These are phyloP conservation scores for Trichophyton simii DNA, from an alignment of 2,329 filamentous ascomycete genomes.

Conservation along the genomic window DNA sequence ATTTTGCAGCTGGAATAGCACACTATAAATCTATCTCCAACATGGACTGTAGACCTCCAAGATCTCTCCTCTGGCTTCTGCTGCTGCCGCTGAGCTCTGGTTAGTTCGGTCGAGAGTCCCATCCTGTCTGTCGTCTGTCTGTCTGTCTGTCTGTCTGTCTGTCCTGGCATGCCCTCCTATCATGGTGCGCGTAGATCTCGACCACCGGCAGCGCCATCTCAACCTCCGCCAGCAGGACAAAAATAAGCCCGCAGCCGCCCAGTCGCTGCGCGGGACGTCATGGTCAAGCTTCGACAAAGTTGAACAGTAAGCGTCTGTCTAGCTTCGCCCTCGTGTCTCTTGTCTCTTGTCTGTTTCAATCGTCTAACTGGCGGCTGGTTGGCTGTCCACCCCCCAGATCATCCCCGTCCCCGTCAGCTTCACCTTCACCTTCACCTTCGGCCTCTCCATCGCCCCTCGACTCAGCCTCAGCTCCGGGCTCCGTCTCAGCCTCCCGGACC, in stretches of 20 bases:
- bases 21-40: too few species aligned
- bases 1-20: too few species aligned
- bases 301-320: background rate
- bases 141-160: background rate
- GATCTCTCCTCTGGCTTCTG: background rate
- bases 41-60: too few species aligned
- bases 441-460: background rate
- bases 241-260: background rate
- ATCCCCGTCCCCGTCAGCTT: background rate
- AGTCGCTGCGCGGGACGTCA: background rate
- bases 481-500: background rate
- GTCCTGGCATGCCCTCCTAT: background rate
- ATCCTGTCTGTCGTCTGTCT: background rate
- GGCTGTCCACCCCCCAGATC: background rate
- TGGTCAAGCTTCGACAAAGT: background rate
- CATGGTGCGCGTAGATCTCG: background rate
- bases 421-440: background rate
- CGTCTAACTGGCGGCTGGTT: background rate
- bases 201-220: background rate
- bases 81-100: background rate
- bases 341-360: background rate
- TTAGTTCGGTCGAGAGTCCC: background rate
- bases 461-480: background rate
- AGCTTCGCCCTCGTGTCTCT: too few species aligned
- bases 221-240: too few species aligned